A percentile compares a stretch with the other conserved stretches of the same genome.
Evolutionary conservation across 2,329 filamentous ascomycete genomes (phyloP).

Genomic region (Botrytis sinoallii): DNA sequence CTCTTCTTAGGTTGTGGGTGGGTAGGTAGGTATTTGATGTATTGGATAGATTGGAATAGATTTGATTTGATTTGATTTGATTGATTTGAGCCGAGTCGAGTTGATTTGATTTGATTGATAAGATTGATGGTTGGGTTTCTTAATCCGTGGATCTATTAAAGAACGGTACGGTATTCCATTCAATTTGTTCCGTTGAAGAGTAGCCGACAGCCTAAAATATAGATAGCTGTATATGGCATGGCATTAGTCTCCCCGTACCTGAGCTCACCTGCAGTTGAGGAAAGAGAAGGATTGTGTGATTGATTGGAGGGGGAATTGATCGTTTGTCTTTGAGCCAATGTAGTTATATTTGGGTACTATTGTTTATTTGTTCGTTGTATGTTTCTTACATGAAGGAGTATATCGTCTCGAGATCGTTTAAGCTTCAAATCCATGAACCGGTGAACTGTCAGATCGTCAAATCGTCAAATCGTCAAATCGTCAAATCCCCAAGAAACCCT

Average conservation of each 20-base stretch:
- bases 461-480: neutral
- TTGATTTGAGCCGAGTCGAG: neutral
- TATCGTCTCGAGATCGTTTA: neutral
- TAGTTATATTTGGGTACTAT: neutral
- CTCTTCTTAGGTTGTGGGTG: neutral
- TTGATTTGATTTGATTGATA: conserved; percentile 3
- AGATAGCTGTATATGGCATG: neutral
- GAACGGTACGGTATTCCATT: neutral
- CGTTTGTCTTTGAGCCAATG: too few species aligned
- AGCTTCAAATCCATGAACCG: neutral
- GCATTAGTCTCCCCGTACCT: neutral
- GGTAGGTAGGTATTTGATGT: neutral
- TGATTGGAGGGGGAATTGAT: neutral
- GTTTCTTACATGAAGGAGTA: neutral
- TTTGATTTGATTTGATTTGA: neutral
- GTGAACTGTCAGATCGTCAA: neutral
- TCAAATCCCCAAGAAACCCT: neutral
- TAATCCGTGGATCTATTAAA: neutral
- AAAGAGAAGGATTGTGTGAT: neutral
- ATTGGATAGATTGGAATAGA: neutral
- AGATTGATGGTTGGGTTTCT: neutral
- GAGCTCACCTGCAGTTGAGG: neutral
- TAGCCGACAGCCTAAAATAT: neutral
- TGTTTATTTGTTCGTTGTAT: neutral
- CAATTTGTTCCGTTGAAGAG: neutral